Evolutionary conservation across 2,329 filamentous ascomycete genomes (phyloP), one percentile per base, ranked within the genome.

Genomic region (Raffaelea albimanens): DNA sequence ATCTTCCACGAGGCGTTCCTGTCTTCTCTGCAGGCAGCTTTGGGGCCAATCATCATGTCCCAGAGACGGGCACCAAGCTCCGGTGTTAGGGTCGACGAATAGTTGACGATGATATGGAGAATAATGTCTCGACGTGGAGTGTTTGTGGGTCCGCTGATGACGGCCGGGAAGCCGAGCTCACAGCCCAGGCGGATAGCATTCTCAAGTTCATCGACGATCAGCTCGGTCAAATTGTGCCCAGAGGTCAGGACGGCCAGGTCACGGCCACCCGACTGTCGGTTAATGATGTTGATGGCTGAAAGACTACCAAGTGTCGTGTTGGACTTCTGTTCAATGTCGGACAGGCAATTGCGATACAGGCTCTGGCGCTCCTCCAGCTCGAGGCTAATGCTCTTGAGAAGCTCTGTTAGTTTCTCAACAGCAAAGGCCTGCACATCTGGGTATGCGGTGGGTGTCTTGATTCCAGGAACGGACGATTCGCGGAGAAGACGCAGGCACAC

Each of bases 251-350:
- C 62, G 23, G 68, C 70, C 20, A 87, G 62, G 50, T 84, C 80
- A 8, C 64, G 65, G 3, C 57, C 56, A 34, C 74, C 58, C 34
- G 72, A 64, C 19, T 64, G 65, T 9, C 67, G 66, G n/a, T 76
- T 66, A 18, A 78, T 59, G 41, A 71, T 64, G 44, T 61, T 67
- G 42, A 88, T 67, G 16, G 81, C 82, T 58, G 80, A 83, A 19
- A 90, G 73, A 55, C 86, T 93, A 1, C 87, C 87, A 7, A 85
- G 74, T 1, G 83, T 80, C 14, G 80, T 83, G 10, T 67, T 53
- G 2, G 81, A 82, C 59, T 75, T 80, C 20, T 72, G 66, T 3
- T 74, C 69, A 41, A 94, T 82, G 56, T 91, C 83, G 41, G 73
- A 56, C 43, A 89, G 72, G 60, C 87, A 93, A 46, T 73, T 72